phyloP scores from a whole-genome alignment of 2,329 filamentous ascomycete species.

The Ceratocystis ficicola region DNA sequence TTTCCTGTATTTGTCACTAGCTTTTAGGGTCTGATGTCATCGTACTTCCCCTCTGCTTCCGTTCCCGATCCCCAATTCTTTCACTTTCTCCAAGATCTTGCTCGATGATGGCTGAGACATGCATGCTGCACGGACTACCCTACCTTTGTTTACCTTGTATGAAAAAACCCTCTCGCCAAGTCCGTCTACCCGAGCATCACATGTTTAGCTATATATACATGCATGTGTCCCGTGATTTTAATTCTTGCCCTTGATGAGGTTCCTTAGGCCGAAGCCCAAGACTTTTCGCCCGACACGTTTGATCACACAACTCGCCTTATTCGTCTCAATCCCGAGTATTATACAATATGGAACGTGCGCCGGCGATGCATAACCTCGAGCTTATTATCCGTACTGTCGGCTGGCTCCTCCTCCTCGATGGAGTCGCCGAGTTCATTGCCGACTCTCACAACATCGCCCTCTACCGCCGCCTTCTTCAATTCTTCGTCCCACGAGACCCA shows the following conservation, averaged over 20 bases:
- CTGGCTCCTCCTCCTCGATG: slow-evolving; percentile 42
- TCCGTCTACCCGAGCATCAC: neutral
- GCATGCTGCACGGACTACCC: slow-evolving; percentile 6
- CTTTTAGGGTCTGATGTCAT: slow-evolving; percentile 10
- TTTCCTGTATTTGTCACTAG: neutral
- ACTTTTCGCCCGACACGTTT: slow-evolving; percentile 47
- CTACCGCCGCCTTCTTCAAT: slow-evolving; percentile 46
- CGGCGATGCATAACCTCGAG: slow-evolving; percentile 54
- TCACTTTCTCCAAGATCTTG: neutral
- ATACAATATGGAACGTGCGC: slow-evolving; percentile 83
- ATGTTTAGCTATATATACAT: neutral
- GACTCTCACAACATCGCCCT: slow-evolving; percentile 48
- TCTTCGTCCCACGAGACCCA: slow-evolving; percentile 43
- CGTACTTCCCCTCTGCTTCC: neutral
- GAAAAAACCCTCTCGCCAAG: neutral
- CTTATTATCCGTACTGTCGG: slow-evolving; percentile 43
- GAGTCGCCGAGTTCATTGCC: slow-evolving; percentile 43
- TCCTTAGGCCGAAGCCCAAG: slow-evolving; percentile 31
- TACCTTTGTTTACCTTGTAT: neutral
- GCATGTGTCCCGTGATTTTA: slow-evolving; percentile 10
- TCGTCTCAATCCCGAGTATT: slow-evolving; percentile 72
- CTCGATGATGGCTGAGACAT: neutral
- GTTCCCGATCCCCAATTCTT: neutral
- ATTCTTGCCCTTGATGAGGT: neutral
- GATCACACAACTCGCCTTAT: slow-evolving; percentile 60